Base-by-base conservation (phyloP, 225 moss, liverwort and hornwort genomes). In the Marchantia polymorpha region DNA sequence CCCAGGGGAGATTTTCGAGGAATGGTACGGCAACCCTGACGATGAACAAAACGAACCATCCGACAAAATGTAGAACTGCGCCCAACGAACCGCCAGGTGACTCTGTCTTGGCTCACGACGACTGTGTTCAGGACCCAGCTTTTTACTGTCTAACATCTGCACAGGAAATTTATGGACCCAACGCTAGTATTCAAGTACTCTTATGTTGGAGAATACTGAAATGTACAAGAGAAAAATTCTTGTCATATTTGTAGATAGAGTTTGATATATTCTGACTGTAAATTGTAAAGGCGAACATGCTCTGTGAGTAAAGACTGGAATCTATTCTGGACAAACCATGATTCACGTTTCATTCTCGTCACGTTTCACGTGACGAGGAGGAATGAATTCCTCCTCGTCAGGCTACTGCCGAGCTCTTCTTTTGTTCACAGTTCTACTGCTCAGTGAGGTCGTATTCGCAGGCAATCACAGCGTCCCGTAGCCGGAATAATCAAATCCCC, bases 231-330 rank as follows among this genome's bases (percentile, higher is more conserved):
- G 68, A 31, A 46, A 46, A 68, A 31, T 7, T 68, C 68, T 31
- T 13, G 31, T 20, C 17, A 69, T 39, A 69, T 46, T 3, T 69
- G 46, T 69, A 69, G 46, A 69, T 19, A 69, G 20, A 19, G 69
- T 19, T 46, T 48, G 69, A 69, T 48, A 39, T 68, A 26, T 12
- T 15, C 14, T 68, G 68, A 31, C 31, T 69, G 46, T 69, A 29
- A 69, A 20, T 69, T 46, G 60, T 61, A 61, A 20, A 20, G 12
- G 46, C 17, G 69, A 69, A 69, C 69, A 69, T 26, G 39, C 19
- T 69, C 22, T 48, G 69, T 69, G 69, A 69, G 69, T 69, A 69
- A 69, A 69, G 69, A 69, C 69, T 47, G 16, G 69, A 48, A 69
- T 69, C 47, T 47, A 69, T 29, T 69, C 10, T 46, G 39, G 69